Evolutionary conservation across 140 eudicot genomes (phyloP).

Genomic region (Cichorium intybus): DNA sequence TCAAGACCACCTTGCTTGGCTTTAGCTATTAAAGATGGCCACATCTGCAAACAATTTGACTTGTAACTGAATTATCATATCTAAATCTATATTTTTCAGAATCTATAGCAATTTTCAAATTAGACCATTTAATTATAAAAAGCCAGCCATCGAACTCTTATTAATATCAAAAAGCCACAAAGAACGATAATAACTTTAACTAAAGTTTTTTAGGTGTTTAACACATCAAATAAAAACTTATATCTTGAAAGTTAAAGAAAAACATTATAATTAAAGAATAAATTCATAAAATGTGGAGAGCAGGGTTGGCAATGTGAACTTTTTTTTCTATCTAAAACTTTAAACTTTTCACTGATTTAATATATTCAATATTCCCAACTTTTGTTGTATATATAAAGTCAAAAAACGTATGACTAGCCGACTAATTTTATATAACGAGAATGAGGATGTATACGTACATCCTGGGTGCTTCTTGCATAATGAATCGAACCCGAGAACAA

Average conservation of each 20-base stretch:
- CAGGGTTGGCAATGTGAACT: too few relatives aligned
- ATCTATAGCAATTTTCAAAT: not conserved
- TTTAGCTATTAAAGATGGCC: constrained; percentile 79
- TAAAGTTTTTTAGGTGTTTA: not conserved
- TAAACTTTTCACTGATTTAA: too few relatives aligned
- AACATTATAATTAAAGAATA: not conserved
- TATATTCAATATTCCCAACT: not conserved
- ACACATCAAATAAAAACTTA: not conserved
- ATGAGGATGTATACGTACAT: constrained; percentile 37
- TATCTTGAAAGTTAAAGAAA: not conserved
- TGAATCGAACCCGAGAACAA: constrained; percentile 87
- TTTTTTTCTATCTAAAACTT: too few relatives aligned
- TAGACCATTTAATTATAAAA: not conserved
- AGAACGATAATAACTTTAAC: not conserved
- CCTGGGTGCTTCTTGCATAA: constrained; percentile 87
- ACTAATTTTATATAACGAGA: not conserved
- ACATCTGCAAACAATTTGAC: constrained; percentile 53
- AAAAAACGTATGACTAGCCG: not conserved
- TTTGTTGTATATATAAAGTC: not conserved
- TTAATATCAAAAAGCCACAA: not conserved
- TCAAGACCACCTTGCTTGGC: constrained; percentile 83
- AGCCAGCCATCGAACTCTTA: not conserved
- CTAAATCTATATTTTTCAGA: not conserved
- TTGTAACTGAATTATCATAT: not conserved
- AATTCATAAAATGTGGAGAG: not conserved